These are phyloP conservation scores for Colletotrichum sp. DNA, from an alignment of 2,329 filamentous ascomycete genomes.

Conservation along the genomic window DNA sequence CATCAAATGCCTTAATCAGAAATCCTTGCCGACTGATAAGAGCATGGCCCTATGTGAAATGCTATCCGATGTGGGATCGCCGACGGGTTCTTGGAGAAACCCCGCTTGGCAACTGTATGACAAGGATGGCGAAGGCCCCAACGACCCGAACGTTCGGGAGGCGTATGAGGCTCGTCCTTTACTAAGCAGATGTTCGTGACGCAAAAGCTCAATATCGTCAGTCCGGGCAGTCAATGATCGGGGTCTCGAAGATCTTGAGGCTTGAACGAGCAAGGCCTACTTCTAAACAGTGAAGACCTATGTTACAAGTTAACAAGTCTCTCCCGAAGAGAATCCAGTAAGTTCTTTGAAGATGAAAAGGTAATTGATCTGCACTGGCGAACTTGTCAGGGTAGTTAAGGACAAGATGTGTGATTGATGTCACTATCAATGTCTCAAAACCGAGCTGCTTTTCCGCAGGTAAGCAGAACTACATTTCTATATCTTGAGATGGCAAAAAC, in stretches of 20 bases:
- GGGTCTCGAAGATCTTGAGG: not conserved
- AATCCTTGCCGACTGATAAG: not conserved
- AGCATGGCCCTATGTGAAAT: not conserved
- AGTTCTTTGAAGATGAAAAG: not conserved
- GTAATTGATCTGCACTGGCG: not conserved
- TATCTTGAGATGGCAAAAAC: not conserved
- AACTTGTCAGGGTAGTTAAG: not conserved
- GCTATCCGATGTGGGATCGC: not conserved
- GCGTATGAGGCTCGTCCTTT: not conserved
- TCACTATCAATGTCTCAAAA: accelerated
- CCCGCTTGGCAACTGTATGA: not conserved
- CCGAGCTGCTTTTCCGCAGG: not conserved
- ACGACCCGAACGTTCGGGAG: not conserved
- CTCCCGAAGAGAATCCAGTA: not conserved
- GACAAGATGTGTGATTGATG: not conserved
- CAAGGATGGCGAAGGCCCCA: not conserved
- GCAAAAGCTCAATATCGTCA: not conserved
- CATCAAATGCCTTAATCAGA: not conserved
- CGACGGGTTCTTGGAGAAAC: not conserved
- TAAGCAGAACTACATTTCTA: not conserved
- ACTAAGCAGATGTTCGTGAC: not conserved
- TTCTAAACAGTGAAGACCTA: no score
- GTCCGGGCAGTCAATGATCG: not conserved
- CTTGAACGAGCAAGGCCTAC: not conserved
- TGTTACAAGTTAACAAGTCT: not conserved